A percentile compares a stretch with the other conserved stretches of the same genome.
Evolutionary conservation across 345 rosid species (phyloP).

Genomic region (Passiflora organensis): DNA sequence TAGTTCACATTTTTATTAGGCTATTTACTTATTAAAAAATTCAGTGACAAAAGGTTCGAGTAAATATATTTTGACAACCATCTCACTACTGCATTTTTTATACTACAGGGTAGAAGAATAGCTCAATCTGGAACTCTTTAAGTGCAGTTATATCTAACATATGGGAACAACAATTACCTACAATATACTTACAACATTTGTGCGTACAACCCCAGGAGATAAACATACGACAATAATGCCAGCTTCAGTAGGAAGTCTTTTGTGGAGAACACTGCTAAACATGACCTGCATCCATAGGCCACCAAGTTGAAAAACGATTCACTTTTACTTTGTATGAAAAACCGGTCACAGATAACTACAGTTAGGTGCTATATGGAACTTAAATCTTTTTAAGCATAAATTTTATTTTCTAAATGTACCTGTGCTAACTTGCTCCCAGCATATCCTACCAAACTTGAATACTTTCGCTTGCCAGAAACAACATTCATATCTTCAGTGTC

Average conservation of each 20-base stretch:
- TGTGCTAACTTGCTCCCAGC: slow-evolving; percentile 81
- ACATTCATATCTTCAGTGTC: slow-evolving; percentile 88
- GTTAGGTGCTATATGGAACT: not conserved
- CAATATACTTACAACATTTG: slow-evolving; percentile 79
- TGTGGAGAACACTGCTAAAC: slow-evolving; percentile 88
- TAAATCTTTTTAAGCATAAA: not conserved
- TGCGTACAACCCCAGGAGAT: slow-evolving; percentile 86
- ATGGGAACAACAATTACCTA: not conserved
- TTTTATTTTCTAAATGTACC: slow-evolving; percentile 38
- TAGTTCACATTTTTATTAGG: too few relatives aligned
- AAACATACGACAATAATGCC: slow-evolving; percentile 79
- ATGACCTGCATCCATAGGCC: slow-evolving; percentile 60
- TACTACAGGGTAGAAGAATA: not conserved
- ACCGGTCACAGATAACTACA: not conserved
- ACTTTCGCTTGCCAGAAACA: slow-evolving; percentile 67
- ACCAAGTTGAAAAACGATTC: not conserved
- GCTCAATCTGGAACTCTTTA: not conserved
- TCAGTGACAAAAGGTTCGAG: too few relatives aligned
- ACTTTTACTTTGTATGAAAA: not conserved
- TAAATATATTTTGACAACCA: not conserved
- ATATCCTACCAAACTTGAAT: slow-evolving; percentile 69
- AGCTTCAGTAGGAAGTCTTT: slow-evolving; percentile 81
- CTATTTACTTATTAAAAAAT: too few relatives aligned
- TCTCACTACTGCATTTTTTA: not conserved
- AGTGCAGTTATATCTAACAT: not conserved